Conservation (phyloP, 1,284 basidiomycete genomes). For the Papiliotrema laurentii region DNA sequence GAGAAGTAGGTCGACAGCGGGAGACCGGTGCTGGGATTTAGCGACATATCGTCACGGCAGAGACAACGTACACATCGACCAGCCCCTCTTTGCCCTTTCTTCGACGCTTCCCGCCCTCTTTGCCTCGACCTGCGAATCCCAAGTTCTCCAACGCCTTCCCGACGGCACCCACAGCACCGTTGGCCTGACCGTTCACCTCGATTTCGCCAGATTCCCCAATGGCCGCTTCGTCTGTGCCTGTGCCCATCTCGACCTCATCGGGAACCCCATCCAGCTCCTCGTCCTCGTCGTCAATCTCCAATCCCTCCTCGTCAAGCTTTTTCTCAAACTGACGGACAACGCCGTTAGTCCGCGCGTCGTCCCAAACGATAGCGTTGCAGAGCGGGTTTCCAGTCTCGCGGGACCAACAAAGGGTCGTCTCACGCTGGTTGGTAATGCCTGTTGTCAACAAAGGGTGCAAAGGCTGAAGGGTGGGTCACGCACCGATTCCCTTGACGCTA, state of each 20-base stretch:
- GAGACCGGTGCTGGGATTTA: conserved; percentile 66
- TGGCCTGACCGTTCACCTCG: conserved; percentile 17
- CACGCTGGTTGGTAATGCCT: conserved; percentile 97
- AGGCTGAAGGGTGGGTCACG: conserved; percentile 26
- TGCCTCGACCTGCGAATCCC: conserved; percentile 25
- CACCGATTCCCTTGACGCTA: conserved; percentile 88
- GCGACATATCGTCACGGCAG: background rate
- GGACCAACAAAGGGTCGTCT: conserved; percentile 94
- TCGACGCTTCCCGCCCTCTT: conserved; percentile 19
- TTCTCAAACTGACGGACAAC: conserved; percentile 73
- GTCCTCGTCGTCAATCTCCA: conserved; percentile 58
- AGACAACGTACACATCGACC: conserved; percentile 60
- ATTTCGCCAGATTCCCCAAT: conserved; percentile 32
- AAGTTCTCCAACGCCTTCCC: conserved; percentile 25
- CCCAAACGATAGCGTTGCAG: conserved; percentile 92
- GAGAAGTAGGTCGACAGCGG: conserved; percentile 97
- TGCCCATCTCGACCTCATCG: conserved; percentile 16
- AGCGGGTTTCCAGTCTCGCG: conserved; percentile 80
- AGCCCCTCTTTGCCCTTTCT: conserved; percentile 63
- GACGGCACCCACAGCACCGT: conserved; percentile 12
- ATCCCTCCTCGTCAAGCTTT: conserved; percentile 67
- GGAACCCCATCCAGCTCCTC: conserved; percentile 5
- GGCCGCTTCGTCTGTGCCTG: conserved; percentile 27
- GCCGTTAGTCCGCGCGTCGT: conserved; percentile 83
- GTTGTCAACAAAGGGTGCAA: conserved; percentile 7